Evolutionary conservation across 129 eudicot species (phyloP).

Genomic region (Pseudognaphalium luteoalbum): DNA sequence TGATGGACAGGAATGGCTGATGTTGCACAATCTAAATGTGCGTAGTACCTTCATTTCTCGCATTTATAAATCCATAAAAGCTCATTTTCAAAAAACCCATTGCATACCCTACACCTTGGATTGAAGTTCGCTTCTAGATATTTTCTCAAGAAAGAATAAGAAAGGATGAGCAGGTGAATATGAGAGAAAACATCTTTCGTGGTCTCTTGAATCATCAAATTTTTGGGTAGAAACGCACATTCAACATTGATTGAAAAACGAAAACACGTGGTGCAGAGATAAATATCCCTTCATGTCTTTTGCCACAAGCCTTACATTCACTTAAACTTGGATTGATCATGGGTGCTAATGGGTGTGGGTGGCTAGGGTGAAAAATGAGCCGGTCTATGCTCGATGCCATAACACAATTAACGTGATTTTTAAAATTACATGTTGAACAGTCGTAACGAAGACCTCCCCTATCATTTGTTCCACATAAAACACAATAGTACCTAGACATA

Average conservation of each 20-base stretch:
- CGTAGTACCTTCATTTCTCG: background rate
- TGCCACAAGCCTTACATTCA: background rate
- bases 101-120: constrained; percentile 11
- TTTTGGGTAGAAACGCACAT: background rate
- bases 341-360: background rate
- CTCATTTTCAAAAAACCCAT: background rate
- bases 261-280: background rate
- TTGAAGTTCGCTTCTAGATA: background rate
- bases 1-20: constrained; percentile 5
- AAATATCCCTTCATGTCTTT: background rate
- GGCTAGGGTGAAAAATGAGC: constrained; percentile 4
- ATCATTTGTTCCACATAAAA: background rate
- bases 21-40: background rate
- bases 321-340: background rate
- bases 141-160: background rate
- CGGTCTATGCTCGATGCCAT: background rate
- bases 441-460: background rate
- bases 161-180: background rate
- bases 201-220: background rate
- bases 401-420: background rate
- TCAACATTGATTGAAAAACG: background rate
- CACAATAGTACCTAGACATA: background rate
- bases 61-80: background rate
- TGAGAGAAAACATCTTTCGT: background rate
- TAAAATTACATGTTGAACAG: background rate